Base-by-base conservation (phyloP, 192 early-diverging fungal genomes). In the Entomortierella lignicola region DNA sequence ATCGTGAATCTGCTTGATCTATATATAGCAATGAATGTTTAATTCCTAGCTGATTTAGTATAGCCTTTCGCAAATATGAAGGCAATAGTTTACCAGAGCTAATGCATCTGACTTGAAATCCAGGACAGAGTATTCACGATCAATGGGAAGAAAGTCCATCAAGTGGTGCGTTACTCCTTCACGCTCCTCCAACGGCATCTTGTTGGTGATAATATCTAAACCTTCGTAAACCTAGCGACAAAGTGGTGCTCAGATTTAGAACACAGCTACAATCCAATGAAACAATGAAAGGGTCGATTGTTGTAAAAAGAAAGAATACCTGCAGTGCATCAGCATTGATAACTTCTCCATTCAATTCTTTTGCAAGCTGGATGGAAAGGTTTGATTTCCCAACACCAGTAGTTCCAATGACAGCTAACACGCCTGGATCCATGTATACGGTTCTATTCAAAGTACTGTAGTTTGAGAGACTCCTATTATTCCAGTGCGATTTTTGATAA, bases 371-470 rank as follows among this genome's bases (percentile, higher is more conserved):
- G 32, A 99, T 89, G 7, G 94, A 92, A 12, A 99, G 82, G 71
- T 96, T 87, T n/a, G 94, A 95, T 71, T 99, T 99, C n/a, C 98
- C 98, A 15, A 97, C 95, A 13, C 96, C 97, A 1, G 97, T 98
- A 1, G 95, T 96, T 3, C 97, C 97, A 41, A 91, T 87, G 50
- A 94, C 87, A 8, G 92, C 88, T 29, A 92, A 69, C 52, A 84
- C 52, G 1, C 72, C 67, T 52, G 72, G 72, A 29, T 77, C 48
- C 82, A 84, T 81, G n/a, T n/a, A n/a, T n/a, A n/a, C n/a, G 20
- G 12, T 15, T 47, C 44, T 47, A 4, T 47, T 20, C 34, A 37
- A 37, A 12, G 44, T 47, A 20, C 44, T 47, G 44, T 47, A 15
- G 15, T 47, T 12, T 12, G 44, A 47, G 5, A 12, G 44, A 42